These are phyloP conservation scores for Gossypium davidsonii DNA, from an alignment of 441 rosid genomes.

Conservation along the genomic window DNA sequence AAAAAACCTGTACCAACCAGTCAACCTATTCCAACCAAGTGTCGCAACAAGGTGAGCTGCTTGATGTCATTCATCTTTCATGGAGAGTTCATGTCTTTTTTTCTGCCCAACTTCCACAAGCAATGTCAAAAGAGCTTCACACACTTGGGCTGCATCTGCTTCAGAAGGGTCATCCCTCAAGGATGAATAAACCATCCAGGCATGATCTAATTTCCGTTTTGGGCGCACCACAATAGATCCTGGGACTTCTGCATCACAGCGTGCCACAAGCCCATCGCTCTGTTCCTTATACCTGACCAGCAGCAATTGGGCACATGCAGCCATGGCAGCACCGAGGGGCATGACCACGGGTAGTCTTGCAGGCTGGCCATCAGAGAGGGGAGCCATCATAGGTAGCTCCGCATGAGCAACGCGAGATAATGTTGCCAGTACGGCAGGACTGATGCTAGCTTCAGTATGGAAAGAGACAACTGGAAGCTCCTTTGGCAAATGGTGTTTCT, in stretches of 20 bases:
- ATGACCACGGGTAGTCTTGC: conserved; percentile 76
- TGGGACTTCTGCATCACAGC: conserved; percentile 92
- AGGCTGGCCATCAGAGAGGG: conserved; percentile 39
- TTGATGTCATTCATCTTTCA: conserved; percentile 39
- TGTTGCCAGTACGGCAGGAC: conserved; percentile 72
- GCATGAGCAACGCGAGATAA: conserved; percentile 89
- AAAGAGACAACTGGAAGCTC: conserved; percentile 84
- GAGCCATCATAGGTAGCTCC: conserved; percentile 49
- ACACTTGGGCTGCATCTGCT: conserved; percentile 78
- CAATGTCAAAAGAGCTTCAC: conserved; percentile 77
- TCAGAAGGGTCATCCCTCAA: conserved; percentile 61
- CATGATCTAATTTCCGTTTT: conserved; percentile 76
- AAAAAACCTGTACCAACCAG: background rate
- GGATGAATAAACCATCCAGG: conserved; percentile 96
- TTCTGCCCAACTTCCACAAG: conserved; percentile 68
- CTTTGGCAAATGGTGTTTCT: conserved; percentile 55
- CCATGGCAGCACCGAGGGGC: conserved; percentile 96
- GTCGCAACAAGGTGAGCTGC: background rate
- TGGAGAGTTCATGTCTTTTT: conserved; percentile 42
- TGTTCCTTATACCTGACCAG: conserved; percentile 79
- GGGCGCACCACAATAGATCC: conserved; percentile 81
- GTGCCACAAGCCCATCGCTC: conserved; percentile 82
- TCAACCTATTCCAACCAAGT: background rate
- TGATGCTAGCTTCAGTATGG: conserved; percentile 82
- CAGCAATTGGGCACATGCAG: conserved; percentile 88